phyloP scores from a whole-genome alignment of 441 rosid genomes.

The Erysimum cheiri region DNA sequence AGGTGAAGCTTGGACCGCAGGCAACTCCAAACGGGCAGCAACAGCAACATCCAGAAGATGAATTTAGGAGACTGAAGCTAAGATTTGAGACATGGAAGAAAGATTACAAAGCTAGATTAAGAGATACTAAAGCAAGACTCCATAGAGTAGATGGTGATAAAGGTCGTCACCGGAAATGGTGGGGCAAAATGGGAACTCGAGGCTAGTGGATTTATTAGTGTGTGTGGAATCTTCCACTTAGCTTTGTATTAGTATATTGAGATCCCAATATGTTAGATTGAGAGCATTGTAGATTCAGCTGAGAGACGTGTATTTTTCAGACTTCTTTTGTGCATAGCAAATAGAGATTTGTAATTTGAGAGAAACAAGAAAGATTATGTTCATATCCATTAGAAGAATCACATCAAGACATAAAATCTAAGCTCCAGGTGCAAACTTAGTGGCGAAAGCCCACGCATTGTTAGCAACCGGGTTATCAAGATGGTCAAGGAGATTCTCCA shows the following conservation, averaged over 20 bases:
- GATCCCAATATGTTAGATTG: slow-evolving; percentile 39
- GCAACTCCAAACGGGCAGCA: slow-evolving; percentile 47
- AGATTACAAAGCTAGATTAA: slow-evolving; percentile 77
- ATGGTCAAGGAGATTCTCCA: slow-evolving; percentile 91
- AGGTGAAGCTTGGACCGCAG: slow-evolving; percentile 48
- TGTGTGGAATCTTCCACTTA: slow-evolving; percentile 18
- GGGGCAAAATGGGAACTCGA: slow-evolving; percentile 63
- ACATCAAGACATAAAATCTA: slow-evolving; percentile 41
- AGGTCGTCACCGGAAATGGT: slow-evolving; percentile 76
- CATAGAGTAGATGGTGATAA: slow-evolving; percentile 65
- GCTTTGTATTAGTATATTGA: slow-evolving; percentile 39
- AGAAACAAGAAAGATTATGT: slow-evolving; percentile 40
- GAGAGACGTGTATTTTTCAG: slow-evolving; percentile 25
- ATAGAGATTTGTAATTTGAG: slow-evolving; percentile 42
- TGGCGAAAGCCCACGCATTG: slow-evolving; percentile 95
- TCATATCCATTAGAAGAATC: slow-evolving; percentile 42
- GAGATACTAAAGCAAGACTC: slow-evolving; percentile 72
- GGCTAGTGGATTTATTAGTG: slow-evolving; percentile 27
- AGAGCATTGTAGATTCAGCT: slow-evolving; percentile 43
- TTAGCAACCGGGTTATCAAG: slow-evolving; percentile 92
- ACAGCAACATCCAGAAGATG: slow-evolving; percentile 63
- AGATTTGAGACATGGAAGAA: slow-evolving; percentile 90
- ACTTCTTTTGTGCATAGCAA: slow-evolving; percentile 38
- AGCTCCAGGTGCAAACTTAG: slow-evolving; percentile 87
- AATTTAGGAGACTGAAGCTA: slow-evolving; percentile 66